Percentiles rank a stretch among this genome's conserved stretches.
Conservation (phyloP, 805 yeast genomes). For the Candida ulmi region DNA sequence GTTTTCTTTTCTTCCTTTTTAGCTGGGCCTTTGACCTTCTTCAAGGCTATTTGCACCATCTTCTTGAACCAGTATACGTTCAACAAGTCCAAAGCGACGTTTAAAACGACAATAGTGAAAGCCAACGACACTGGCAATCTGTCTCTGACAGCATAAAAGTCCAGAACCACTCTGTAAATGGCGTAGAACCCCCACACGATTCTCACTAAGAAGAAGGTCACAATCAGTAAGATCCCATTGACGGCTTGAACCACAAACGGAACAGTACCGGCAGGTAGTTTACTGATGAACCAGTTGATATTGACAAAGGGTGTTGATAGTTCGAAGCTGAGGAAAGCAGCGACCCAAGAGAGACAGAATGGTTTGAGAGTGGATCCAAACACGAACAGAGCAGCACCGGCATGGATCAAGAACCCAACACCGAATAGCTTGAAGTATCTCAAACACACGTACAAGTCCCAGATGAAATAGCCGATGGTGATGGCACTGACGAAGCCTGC, state of each 20-base stretch:
- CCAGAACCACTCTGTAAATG: slow-evolving; percentile 43
- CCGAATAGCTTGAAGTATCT: slow-evolving; percentile 68
- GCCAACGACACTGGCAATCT: slow-evolving; percentile 44
- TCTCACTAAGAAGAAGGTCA: slow-evolving; percentile 70
- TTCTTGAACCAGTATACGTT: slow-evolving; percentile 85
- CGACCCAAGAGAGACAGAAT: slow-evolving; percentile 74
- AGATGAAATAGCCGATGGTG: slow-evolving; percentile 81
- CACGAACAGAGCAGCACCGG: slow-evolving; percentile 72
- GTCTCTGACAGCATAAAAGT: slow-evolving; percentile 40
- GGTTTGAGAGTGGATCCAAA: slow-evolving; percentile 63
- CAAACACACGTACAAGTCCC: slow-evolving; percentile 79
- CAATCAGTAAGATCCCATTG: slow-evolving; percentile 69
- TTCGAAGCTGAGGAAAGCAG: slow-evolving; percentile 81
- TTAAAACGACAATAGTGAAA: slow-evolving; percentile 44
- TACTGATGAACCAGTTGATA: slow-evolving; percentile 83
- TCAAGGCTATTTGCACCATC: slow-evolving; percentile 73
- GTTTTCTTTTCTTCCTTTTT: slow-evolving; percentile 1
- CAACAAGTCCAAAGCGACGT: slow-evolving; percentile 56
- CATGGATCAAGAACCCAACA: slow-evolving; percentile 76
- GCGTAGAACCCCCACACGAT: slow-evolving; percentile 86
- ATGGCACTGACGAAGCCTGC: slow-evolving; percentile 68
- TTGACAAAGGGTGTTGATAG: slow-evolving; percentile 93
- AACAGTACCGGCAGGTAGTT: slow-evolving; percentile 63
- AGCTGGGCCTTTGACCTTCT: slow-evolving; percentile 29
- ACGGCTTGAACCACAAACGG: slow-evolving; percentile 46